Base-by-base conservation (phyloP, 164 flowering plant species). In the Nymphaea thermarum region DNA sequence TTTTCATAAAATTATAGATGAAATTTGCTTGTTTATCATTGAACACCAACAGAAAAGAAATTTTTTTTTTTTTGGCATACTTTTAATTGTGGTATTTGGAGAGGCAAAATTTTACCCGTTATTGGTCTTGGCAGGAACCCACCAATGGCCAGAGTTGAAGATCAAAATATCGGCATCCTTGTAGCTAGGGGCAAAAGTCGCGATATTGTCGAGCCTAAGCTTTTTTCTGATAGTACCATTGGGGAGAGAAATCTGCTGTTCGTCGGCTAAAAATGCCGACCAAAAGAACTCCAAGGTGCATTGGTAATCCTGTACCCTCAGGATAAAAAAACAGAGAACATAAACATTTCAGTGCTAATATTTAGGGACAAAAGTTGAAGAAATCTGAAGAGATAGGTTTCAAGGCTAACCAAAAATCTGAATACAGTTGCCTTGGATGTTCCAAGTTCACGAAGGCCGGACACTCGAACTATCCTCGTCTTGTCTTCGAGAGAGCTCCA, bases 141-240 rank as follows among this genome's bases (percentile, higher is more conserved):
- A 95, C 99, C 99, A 95, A 60, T 92, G 99, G 3, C 99, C 99
- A 3, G 98, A 92, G 77, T 95, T 95, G 80, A 92, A 95, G 68
- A 95, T 75, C 17, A 95, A 64, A 53, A 90, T 68, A 74, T 95
- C 98, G 0, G 97, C 99, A 61, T 62, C 75, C 71, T 87, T 92
- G 71, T 87, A 95, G n/a, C 80, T 74, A 60, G 80, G 78, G 4
- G 94, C 80, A 0, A 85, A 79, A 25, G 59, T 70, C 70, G 81
- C 90, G 47, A 95, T 77, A 64, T 82, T 61, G 77, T 95, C 99
- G 1, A 95, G 90, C 61, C 98, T 79, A 41, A 95, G 93, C 0
- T 93, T 92, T 72, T 94, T 96, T 77, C 87, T 86, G 64, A 73
- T 86, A 4, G 77, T 53, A 61, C 99, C 99, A 68, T 85, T 77